Percentiles rank a stretch among this genome's conserved stretches.
Evolutionary conservation across 164 flowering plant genomes (phyloP).

Genomic region (Sedum album): DNA sequence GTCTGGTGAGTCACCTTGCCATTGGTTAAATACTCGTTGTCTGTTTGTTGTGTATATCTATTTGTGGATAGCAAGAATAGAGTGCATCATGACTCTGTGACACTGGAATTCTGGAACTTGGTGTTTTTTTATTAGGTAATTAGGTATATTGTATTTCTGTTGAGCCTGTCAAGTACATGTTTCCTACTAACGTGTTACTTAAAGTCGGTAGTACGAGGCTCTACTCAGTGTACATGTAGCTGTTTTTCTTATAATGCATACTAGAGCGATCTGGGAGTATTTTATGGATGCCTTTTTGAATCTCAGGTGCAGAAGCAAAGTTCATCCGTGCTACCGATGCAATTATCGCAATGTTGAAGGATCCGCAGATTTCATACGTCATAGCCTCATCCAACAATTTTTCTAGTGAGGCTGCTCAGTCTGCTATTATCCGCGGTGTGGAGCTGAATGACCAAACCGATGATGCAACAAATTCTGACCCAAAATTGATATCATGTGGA

Average conservation of each 20-base stretch:
- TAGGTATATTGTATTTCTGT: background rate
- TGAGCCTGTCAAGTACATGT: background rate
- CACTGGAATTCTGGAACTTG: background rate
- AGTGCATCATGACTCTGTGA: background rate
- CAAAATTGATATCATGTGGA: slow-evolving; percentile 34
- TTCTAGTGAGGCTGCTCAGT: slow-evolving; percentile 25
- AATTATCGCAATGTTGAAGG: slow-evolving; percentile 45
- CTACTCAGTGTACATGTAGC: background rate
- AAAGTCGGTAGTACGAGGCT: background rate
- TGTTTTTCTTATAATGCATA: background rate
- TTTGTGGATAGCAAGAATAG: background rate
- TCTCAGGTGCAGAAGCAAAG: slow-evolving; percentile 40
- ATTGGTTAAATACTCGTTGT: background rate
- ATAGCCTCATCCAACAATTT: slow-evolving; percentile 30
- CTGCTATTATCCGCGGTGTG: slow-evolving; percentile 43
- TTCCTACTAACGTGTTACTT: background rate
- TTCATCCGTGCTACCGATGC: slow-evolving; percentile 35
- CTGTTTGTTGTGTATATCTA: background rate
- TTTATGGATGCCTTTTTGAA: slow-evolving; percentile 9
- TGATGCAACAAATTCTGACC: slow-evolving; percentile 18
- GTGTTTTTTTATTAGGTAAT: background rate
- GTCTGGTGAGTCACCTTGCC: slow-evolving; percentile 25
- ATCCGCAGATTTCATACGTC: slow-evolving; percentile 42
- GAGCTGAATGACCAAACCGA: slow-evolving; percentile 37
- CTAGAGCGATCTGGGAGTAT: background rate